Percentiles rank a stretch among this genome's conserved stretches.
Conservation (phyloP, 1,284 basidiomycete genomes). For the Hemileia vastatrix region DNA sequence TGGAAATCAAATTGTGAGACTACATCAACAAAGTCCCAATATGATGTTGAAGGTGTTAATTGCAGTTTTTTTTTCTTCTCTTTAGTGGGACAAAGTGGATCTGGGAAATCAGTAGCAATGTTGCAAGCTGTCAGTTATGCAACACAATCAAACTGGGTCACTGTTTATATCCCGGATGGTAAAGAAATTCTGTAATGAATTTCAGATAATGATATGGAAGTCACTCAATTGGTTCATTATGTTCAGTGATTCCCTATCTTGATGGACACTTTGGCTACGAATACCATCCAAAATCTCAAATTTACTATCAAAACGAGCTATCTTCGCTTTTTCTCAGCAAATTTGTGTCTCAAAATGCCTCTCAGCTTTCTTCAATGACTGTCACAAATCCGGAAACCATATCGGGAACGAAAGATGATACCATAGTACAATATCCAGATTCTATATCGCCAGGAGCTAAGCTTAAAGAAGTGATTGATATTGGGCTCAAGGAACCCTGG, state of each 20-base stretch:
- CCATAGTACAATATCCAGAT: not conserved
- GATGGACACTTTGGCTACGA: slow-evolving; percentile 16
- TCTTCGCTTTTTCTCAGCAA: not conserved
- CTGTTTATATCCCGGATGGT: slow-evolving; percentile 22
- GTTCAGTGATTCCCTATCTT: slow-evolving; percentile 6
- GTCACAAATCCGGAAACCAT: not conserved
- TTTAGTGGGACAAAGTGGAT: slow-evolving; percentile 8
- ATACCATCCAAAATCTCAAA: slow-evolving; percentile 8
- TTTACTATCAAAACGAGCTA: slow-evolving; percentile 14
- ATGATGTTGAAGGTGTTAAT: not conserved
- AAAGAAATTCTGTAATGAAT: not conserved
- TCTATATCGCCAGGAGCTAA: not conserved
- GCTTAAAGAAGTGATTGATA: not conserved
- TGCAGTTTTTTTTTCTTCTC: not conserved
- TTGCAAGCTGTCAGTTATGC: slow-evolving; percentile 21
- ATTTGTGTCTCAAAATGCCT: not conserved
- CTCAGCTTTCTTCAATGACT: not conserved
- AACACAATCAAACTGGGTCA: slow-evolving; percentile 11
- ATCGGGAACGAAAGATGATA: slow-evolving; percentile 18
- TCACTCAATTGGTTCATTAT: not conserved
- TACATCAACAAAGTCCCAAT: no score
- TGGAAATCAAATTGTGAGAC: no score
- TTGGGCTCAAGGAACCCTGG: not conserved
- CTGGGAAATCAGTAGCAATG: slow-evolving; percentile 17
- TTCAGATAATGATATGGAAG: not conserved